Evolutionary conservation across 1,284 basidiomycete genomes (phyloP).

Genomic region (Fomes fomentarius): DNA sequence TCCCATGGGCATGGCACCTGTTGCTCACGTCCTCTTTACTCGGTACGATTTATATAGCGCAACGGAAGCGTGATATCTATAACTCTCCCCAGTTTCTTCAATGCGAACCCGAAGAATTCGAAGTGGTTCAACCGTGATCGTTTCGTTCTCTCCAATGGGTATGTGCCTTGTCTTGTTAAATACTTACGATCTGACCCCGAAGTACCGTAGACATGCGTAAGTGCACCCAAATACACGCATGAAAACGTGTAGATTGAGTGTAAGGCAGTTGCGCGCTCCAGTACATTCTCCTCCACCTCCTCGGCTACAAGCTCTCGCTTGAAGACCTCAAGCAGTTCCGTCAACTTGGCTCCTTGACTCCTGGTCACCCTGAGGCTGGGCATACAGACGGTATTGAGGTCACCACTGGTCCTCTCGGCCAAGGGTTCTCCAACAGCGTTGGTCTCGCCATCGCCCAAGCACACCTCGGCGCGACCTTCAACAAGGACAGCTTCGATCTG

Average conservation of each 20-base stretch:
- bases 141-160: conserved; percentile 88
- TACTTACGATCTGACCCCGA: conserved; percentile 3
- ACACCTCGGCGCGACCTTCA: conserved; percentile 87
- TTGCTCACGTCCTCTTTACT: conserved; percentile 86
- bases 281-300: conserved; percentile 82
- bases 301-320: conserved; percentile 84
- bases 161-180: conserved; percentile 21
- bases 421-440: conserved; percentile 92
- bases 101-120: conserved; percentile 85
- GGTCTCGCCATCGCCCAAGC: conserved; percentile 94
- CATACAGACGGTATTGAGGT: conserved; percentile 96
- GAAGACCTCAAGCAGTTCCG: conserved; percentile 87
- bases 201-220: conserved; percentile 64
- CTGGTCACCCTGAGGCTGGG: conserved; percentile 89
- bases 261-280: conserved; percentile 78
- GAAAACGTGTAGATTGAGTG: background rate
- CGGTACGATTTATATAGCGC: conserved; percentile 45
- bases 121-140: conserved; percentile 94
- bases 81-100: conserved; percentile 65
- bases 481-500: conserved; percentile 84
- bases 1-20: conserved; percentile 92
- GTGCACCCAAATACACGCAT: conserved; percentile 28
- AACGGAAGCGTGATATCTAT: background rate
- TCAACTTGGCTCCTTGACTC: conserved; percentile 87
- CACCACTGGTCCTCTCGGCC: conserved; percentile 95